Evolutionary conservation across 345 rosid genomes (phyloP).

Genomic region (Eucalyptus polybractea): DNA sequence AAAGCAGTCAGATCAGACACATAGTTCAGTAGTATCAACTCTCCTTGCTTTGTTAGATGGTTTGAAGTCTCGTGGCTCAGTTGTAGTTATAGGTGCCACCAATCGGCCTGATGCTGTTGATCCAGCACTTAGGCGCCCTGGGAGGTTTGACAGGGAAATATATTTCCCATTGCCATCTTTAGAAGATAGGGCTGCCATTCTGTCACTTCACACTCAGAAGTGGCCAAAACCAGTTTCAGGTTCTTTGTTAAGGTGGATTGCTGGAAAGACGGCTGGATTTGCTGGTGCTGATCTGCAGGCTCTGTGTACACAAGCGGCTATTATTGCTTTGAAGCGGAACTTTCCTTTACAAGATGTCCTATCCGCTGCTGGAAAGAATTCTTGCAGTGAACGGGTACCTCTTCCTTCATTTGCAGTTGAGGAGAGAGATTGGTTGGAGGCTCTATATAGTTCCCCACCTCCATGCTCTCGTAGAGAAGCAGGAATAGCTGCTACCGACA

Average conservation of each 20-base stretch:
- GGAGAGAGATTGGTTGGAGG: slow-evolving; percentile 96
- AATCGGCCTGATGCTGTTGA: slow-evolving; percentile 98
- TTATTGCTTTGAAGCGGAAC: slow-evolving; percentile 81
- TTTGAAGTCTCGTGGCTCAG: slow-evolving; percentile 93
- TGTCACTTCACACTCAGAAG: slow-evolving; percentile 73
- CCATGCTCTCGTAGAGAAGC: slow-evolving; percentile 97
- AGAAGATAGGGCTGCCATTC: slow-evolving; percentile 82
- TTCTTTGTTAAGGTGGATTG: slow-evolving; percentile 73
- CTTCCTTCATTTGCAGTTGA: slow-evolving; percentile 77
- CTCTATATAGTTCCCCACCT: slow-evolving; percentile 78
- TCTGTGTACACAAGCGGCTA: slow-evolving; percentile 91
- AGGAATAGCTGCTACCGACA: slow-evolving; percentile 76
- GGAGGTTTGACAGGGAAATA: slow-evolving; percentile 93
- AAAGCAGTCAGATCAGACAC: slow-evolving; percentile 97
- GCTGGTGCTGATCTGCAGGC: slow-evolving; percentile 99
- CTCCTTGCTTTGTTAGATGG: slow-evolving; percentile 95
- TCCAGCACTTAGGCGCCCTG: slow-evolving; percentile 98
- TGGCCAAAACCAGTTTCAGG: slow-evolving; percentile 96
- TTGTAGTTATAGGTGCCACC: slow-evolving; percentile 97
- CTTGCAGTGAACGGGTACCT: slow-evolving; percentile 42
- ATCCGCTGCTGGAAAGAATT: slow-evolving; percentile 56
- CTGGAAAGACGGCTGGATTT: slow-evolving; percentile 75
- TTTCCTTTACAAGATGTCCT: slow-evolving; percentile 81
- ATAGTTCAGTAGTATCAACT: slow-evolving; percentile 96
- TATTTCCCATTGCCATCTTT: slow-evolving; percentile 88